Conservation (phyloP, 2,329 filamentous ascomycete genomes). For the Cordyceps militaris region DNA sequence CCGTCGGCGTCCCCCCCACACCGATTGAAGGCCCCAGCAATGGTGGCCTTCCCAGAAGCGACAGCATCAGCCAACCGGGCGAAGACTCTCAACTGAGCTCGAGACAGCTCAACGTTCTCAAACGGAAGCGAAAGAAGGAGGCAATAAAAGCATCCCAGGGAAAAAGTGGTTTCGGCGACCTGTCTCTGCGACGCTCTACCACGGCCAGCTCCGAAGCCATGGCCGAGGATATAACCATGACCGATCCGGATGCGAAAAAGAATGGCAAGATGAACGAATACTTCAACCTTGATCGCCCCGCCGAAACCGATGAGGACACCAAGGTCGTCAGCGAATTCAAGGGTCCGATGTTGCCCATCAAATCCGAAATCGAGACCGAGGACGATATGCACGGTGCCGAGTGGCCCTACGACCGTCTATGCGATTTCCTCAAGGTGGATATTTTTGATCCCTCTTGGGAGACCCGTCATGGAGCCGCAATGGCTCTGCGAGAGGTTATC, state of each 20-base stretch:
- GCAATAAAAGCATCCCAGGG: slow-evolving; percentile 78
- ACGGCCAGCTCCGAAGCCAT: slow-evolving; percentile 55
- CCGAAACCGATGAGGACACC: slow-evolving; percentile 75
- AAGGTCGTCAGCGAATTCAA: slow-evolving; percentile 97
- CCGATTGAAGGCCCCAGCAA: slow-evolving; percentile 34
- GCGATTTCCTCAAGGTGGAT: slow-evolving; percentile 88
- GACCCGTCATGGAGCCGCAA: slow-evolving; percentile 88
- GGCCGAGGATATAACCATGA: slow-evolving; percentile 50
- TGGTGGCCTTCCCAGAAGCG: slow-evolving; percentile 27
- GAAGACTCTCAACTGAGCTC: slow-evolving; percentile 77
- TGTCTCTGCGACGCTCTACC: slow-evolving; percentile 60
- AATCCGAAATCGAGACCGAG: slow-evolving; percentile 76
- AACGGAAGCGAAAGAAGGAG: slow-evolving; percentile 87
- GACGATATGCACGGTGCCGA: slow-evolving; percentile 69
- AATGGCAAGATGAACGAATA: slow-evolving; percentile 71
- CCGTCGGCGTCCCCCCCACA: slow-evolving; percentile 33
- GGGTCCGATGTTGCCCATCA: slow-evolving; percentile 70
- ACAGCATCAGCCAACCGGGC: slow-evolving; percentile 33
- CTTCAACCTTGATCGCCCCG: slow-evolving; percentile 76
- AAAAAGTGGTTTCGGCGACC: slow-evolving; percentile 83
- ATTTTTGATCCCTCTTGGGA: slow-evolving; percentile 94
- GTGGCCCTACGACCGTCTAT: slow-evolving; percentile 92
- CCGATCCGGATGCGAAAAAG: slow-evolving; percentile 47
- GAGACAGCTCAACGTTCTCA: slow-evolving; percentile 87
- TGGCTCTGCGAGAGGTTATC: slow-evolving; percentile 86